phyloP scores from a whole-genome alignment of 148 eudicot species.

The Salicornia ramosissima region DNA sequence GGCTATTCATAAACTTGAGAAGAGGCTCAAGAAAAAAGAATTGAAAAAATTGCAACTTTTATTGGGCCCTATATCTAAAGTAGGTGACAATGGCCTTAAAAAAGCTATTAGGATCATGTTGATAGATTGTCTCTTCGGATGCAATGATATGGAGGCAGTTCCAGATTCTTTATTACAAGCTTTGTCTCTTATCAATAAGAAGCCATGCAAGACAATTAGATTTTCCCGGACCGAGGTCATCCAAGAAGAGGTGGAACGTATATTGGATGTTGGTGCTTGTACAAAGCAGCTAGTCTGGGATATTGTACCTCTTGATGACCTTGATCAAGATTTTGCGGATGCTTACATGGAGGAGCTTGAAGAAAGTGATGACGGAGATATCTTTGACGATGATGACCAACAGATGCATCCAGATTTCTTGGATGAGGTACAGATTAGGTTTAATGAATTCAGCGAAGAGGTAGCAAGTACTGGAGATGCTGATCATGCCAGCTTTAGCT shows the following conservation, averaged over 20 bases:
- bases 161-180: slow-evolving; percentile 44
- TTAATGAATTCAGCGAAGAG: slow-evolving; percentile 26
- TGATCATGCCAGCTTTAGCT: slow-evolving; percentile 14
- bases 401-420: slow-evolving; percentile 5
- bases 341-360: slow-evolving; percentile 65
- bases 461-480: slow-evolving; percentile 48
- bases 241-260: slow-evolving; percentile 56
- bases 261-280: slow-evolving; percentile 57
- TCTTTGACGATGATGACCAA: slow-evolving; percentile 26
- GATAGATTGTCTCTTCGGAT: slow-evolving; percentile 68
- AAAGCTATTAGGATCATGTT: slow-evolving; percentile 40
- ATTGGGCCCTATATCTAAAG: slow-evolving; percentile 40
- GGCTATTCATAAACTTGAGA: slow-evolving; percentile 45
- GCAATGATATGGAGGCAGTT: slow-evolving; percentile 64
- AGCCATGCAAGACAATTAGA: slow-evolving; percentile 20
- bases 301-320: slow-evolving; percentile 37
- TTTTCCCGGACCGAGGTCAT: slow-evolving; percentile 36
- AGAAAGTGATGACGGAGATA: slow-evolving; percentile 44
- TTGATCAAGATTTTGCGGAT: slow-evolving; percentile 57
- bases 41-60: slow-evolving; percentile 38
- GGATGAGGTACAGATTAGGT: slow-evolving; percentile 16
- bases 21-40: slow-evolving; percentile 34
- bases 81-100: slow-evolving; percentile 30
- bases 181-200: slow-evolving; percentile 44
- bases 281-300: slow-evolving; percentile 61